phyloP scores from a whole-genome alignment of 805 yeast genomes.

The Jamesozyma jinghongensis region DNA sequence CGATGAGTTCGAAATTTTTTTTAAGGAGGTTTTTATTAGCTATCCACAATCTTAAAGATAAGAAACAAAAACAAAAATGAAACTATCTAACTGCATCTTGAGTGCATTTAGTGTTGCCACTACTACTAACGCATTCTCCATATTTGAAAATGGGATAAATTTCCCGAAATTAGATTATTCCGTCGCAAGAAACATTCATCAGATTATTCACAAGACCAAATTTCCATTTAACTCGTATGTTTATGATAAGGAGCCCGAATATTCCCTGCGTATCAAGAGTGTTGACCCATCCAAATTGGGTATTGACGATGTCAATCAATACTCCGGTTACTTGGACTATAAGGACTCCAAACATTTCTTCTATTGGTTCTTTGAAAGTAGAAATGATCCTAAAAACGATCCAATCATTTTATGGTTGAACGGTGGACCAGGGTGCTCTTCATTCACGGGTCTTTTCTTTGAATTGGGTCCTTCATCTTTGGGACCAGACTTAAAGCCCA shows the following conservation, averaged over 20 bases:
- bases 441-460: conserved; percentile 80
- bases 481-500: conserved; percentile 55
- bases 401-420: conserved; percentile 84
- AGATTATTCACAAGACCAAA: conserved; percentile 5
- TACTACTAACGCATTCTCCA: conserved; percentile 2
- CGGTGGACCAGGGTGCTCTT: conserved; percentile 96
- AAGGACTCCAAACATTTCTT: conserved; percentile 76
- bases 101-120: neutral
- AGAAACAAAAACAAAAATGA: neutral
- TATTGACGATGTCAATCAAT: conserved; percentile 70
- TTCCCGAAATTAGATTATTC: conserved; percentile 2
- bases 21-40: no score
- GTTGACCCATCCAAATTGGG: conserved; percentile 40
- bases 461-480: conserved; percentile 87
- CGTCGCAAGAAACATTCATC: conserved; percentile 7
- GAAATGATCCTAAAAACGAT: conserved; percentile 78
- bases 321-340: conserved; percentile 76
- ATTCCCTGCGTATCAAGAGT: conserved; percentile 18
- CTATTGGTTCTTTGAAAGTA: conserved; percentile 88
- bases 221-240: neutral
- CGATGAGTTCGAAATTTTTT: no score
- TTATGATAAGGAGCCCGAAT: conserved; percentile 11
- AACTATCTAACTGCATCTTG: neutral
- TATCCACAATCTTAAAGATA: no score
- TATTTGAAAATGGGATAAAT: conserved; percentile 6